Base-by-base conservation (phyloP, 352 stramenopile genomes). In the Phytophthora citrophthora region DNA sequence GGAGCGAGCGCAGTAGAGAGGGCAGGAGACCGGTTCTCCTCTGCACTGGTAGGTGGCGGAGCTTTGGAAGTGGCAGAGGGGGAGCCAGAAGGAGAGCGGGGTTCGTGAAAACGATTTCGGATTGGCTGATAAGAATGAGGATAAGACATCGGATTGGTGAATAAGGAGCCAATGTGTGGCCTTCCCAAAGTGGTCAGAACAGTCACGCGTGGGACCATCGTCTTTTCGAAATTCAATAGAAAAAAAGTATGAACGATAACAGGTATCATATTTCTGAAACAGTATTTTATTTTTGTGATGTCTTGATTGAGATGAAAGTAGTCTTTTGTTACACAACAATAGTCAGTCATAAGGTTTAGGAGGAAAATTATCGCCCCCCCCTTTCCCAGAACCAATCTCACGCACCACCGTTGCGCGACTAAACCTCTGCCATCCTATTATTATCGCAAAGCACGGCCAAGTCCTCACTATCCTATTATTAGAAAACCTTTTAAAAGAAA, bases 11-110 rank as follows among this genome's bases (percentile, higher is more conserved):
- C 20, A 8, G 36, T 20, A 41, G 15, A 41, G 36, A 41, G 36
- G 36, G 36, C 23, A 27, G 40, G 45, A 43, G 41, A 36, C 8
- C 44, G 47, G 48, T 60, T 53, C 29, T 54, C 29, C 34, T 66
- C n/a, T 65, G 57, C 13, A 36, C 11, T 40, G 20, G 39, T 48
- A 27, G n/a, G 40, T 59, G 48, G 39, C 34, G 44, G 46, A 16
- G 53, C 56, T 60, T 55, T 47, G 48, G 40, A 61, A 54, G 45
- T 45, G 50, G 50, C 29, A 72, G 46, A 68, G 52, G 47, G 61
- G 49, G 56, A 58, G 54, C 41, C 40, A 41, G 29, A 34, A 49
- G 24, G 31, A 43, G 44, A 40, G 41, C 54, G 47, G 46, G 45
- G 24, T 41, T 29, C 29, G 18, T 20, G 11, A 32, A 29, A 60